Base-by-base conservation (phyloP, 2,329 filamentous ascomycete species). In the Monosporascus sp. region DNA sequence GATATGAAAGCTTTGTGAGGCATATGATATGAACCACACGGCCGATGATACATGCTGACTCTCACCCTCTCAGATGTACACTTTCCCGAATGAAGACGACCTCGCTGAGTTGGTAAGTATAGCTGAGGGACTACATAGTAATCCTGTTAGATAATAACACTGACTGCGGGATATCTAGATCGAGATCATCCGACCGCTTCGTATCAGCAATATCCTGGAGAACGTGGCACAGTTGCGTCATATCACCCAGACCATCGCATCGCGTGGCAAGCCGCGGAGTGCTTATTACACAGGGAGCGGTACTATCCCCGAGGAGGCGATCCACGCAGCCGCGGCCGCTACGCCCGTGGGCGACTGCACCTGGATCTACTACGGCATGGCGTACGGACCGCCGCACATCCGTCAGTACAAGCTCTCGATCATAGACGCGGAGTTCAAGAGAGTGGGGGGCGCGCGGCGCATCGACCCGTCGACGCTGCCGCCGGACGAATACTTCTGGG, bases 71-170 rank as follows among this genome's bases (percentile, higher is more conserved):
- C 73, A 70, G 66, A 60, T 63, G 55, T 70, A 69, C 57, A 78
- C 74, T 0, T 72, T 81, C 36, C 72, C 73, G 0, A 70, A 67
- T 36, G 77, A 80, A 36, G 74, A 78, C 38, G 74, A 80, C 54
- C 69, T 81, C 7, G 65, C 72, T 9, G 67, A 74, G 41, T 68
- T 76, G 38, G 69, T 78, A 59, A 54, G 56, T 49, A 45, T 25
- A 20, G 15, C 27, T 34, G 8, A 9, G 49, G 1, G 31, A 11
- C 5, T 34, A 3, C 31, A 34, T 14, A 34, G 11, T 4, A n/a
- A 46, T 42, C 11, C 7, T 38, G 36, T 44, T 17, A 31, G 22
- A 22, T 15, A 25, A 45, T 14, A 47, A 51, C 36, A 50, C 31
- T 53, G 39, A 51, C 7, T 36, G 48, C 31, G 15, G 31, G 5